Percentiles rank a stretch among this genome's conserved stretches.
phyloP scores from a whole-genome alignment of 352 stramenopile genomes.

The Phytophthora foliorum region DNA sequence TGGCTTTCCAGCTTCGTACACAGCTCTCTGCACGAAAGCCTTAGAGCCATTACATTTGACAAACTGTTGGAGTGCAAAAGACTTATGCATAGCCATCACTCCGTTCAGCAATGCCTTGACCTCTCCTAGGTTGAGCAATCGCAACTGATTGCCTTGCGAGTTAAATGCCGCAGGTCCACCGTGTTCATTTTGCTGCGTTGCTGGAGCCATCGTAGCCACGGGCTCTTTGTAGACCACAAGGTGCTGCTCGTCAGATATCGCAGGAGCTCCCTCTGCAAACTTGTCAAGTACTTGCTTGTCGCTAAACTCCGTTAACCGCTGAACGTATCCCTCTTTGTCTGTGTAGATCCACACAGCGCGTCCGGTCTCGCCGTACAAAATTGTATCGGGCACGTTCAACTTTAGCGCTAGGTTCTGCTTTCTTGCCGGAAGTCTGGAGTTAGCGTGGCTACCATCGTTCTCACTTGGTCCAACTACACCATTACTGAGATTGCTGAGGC shows the following conservation, averaged over 20 bases:
- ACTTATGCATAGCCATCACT: conserved; percentile 64
- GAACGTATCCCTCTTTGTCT: conserved; percentile 73
- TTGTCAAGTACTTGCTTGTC: conserved; percentile 83
- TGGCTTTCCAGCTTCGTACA: conserved; percentile 73
- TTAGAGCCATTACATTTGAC: conserved; percentile 79
- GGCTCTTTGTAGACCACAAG: conserved; percentile 84
- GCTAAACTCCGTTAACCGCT: conserved; percentile 68
- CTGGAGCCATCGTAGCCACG: conserved; percentile 33
- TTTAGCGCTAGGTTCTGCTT: conserved; percentile 42
- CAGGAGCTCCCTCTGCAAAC: conserved; percentile 43
- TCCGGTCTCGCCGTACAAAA: conserved; percentile 83
- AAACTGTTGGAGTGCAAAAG: conserved; percentile 80
- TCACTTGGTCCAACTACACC: background rate
- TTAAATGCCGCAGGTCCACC: conserved; percentile 26
- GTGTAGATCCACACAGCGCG: conserved; percentile 79
- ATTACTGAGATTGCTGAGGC: background rate
- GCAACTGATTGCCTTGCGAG: conserved; percentile 71
- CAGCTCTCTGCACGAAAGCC: conserved; percentile 72
- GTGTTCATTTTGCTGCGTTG: conserved; percentile 1
- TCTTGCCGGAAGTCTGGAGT: conserved; percentile 12
- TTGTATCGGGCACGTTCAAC: conserved; percentile 82
- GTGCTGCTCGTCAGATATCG: conserved; percentile 46
- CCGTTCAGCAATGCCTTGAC: conserved; percentile 78
- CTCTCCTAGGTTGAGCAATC: conserved; percentile 68
- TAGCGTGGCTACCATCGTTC: conserved; percentile 22